Conservation (phyloP, 2,329 filamentous ascomycete species). For the Ophiostoma perfectum region DNA sequence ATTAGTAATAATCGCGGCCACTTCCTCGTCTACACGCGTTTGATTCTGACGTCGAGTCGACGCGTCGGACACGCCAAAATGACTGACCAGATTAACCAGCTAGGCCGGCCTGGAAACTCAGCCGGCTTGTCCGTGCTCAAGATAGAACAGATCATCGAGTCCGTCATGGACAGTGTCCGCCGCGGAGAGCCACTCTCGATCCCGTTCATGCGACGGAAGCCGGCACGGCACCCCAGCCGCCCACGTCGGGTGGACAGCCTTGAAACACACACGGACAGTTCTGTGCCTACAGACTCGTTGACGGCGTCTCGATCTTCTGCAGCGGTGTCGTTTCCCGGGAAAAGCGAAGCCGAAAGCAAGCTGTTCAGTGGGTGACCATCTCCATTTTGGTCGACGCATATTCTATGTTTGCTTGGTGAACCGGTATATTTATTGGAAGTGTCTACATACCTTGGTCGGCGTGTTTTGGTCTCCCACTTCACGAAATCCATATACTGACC, state of each 20-base stretch:
- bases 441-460: no score
- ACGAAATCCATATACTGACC: background rate
- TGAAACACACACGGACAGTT: background rate
- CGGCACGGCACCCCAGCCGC: background rate
- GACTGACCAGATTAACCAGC: background rate
- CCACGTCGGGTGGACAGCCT: background rate
- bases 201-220: slow-evolving; percentile 38
- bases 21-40: no score
- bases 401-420: background rate
- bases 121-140: slow-evolving; percentile 41
- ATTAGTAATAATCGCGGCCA: no score
- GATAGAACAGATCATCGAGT: slow-evolving; percentile 52
- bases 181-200: slow-evolving; percentile 42
- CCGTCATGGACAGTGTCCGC: slow-evolving; percentile 44
- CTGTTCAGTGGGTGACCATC: slow-evolving; percentile 44
- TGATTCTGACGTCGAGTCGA: no score
- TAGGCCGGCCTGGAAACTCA: background rate
- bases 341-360: slow-evolving; percentile 42
- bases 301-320: background rate
- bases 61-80: background rate
- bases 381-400: background rate
- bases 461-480: no score
- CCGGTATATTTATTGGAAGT: background rate
- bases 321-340: slow-evolving; percentile 42
- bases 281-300: background rate